Evolutionary conservation across 1,284 basidiomycete species (phyloP), one percentile per base, ranked within the genome.

Genomic region (Porodaedalea pini): DNA sequence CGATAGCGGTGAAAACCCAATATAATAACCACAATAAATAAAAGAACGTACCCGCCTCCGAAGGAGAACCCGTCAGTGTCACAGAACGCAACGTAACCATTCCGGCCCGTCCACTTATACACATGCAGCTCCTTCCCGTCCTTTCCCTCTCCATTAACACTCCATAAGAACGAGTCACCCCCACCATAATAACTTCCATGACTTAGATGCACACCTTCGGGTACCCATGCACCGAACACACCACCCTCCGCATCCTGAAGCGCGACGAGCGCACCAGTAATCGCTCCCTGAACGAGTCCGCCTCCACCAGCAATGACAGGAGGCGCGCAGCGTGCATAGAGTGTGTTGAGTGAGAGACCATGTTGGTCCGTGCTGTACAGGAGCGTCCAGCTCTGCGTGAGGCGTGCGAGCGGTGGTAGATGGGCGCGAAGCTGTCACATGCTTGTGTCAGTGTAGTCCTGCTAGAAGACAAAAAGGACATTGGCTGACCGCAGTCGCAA

Each of bases 281-380:
- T 62, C 54, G 57, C 52, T 56, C 64, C 44, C 54, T 67, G 53
- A 50, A 61, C 23, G 61, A 65, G 23, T 61, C 62, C 11, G 61
- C 68, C 11, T 57, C 68, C 17, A 59, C 67, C 19, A 59, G 59
- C 60, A 57, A 32, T 58, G 47, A 50, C 17, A 62, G 63, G 53
- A 63, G 61, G 3, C 68, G 81, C 83, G 50, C 88, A 88, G 2
- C 81, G 79, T 1, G 81, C 66, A 68, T 95, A 96, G 0, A 98
- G 79, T 0, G 96, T 98, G 39, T 88, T 83, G 8, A 98, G 77
- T 7, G 92, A 95, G 47, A 95, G 94, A 0, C 96, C 96, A 63
- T 98, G 92, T 69, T 98, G 94, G 66, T 99, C 96, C 15, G 97
- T 76, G 8, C 92, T 95, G 73, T 98, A 98, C 1, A 98, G 73